Percentiles rank a stretch among this genome's conserved stretches.
Conservation (phyloP, 805 yeast species). For the Pichia sporocuriosa region DNA sequence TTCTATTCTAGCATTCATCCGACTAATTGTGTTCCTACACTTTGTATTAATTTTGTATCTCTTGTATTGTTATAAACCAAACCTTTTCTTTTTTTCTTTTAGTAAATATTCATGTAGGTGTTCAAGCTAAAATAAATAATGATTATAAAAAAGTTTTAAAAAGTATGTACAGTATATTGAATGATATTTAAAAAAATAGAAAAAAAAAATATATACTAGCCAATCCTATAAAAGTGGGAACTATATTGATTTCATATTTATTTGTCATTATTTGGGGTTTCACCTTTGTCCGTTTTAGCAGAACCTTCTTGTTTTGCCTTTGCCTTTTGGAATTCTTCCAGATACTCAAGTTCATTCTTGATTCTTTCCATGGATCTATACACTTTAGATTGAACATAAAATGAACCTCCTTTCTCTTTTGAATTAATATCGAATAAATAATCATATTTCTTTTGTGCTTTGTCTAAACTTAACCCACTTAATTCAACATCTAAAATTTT, state of each 20-base stretch:
- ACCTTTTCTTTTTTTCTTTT: neutral
- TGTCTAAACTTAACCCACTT: constrained; percentile 46
- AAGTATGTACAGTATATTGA: no score
- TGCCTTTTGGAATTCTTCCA: constrained; percentile 36
- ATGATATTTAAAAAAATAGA: no score
- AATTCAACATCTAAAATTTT: constrained; percentile 80
- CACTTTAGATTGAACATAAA: constrained; percentile 87
- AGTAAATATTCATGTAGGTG: no score
- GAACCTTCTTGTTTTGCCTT: constrained; percentile 12
- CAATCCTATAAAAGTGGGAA: no score
- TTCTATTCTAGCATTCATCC: constrained; percentile 27
- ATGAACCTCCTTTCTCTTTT: constrained; percentile 93
- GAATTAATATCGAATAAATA: constrained; percentile 84
- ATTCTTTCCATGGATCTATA: constrained; percentile 91
- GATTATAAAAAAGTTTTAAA: no score
- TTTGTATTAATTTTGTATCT: neutral
- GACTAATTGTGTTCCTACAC: constrained; percentile 52
- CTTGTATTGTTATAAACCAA: neutral
- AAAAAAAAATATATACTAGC: no score
- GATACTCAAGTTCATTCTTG: constrained; percentile 64
- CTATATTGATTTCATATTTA: no score
- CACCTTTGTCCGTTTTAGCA: neutral
- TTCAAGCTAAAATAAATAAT: no score
- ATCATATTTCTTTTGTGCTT: constrained; percentile 63
- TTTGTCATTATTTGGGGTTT: neutral